Conservation (phyloP, 148 eudicot species). For the Rhododendron mucronatum region DNA sequence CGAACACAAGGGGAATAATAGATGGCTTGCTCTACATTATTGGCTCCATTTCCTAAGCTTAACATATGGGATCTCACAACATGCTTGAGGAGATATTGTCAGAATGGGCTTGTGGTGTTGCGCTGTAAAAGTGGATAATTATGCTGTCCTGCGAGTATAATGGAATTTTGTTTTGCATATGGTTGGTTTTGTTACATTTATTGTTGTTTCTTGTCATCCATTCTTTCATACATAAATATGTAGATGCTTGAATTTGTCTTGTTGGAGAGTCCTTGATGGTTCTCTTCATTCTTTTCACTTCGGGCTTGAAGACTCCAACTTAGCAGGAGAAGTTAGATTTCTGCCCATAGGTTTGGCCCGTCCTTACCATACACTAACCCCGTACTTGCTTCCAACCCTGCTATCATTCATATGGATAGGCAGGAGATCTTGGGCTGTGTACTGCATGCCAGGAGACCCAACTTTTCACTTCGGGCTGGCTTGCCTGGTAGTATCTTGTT, state of each 20-base stretch:
- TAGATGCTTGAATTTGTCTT: background rate
- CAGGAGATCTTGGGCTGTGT: constrained; percentile 4
- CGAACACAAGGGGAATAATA: background rate
- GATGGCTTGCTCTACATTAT: background rate
- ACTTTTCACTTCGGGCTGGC: background rate
- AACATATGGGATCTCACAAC: background rate
- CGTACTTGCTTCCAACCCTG: background rate
- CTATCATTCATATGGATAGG: background rate
- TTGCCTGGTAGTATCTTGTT: background rate
- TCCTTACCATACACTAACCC: background rate
- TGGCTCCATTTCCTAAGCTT: background rate
- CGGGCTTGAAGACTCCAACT: background rate
- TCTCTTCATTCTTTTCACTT: background rate
- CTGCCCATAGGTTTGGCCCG: too few species aligned
- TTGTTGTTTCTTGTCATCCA: background rate
- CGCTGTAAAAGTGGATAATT: background rate
- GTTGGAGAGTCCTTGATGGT: background rate
- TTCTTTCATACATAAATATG: background rate
- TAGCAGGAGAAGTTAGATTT: background rate
- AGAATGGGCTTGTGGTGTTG: background rate
- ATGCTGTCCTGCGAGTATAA: background rate
- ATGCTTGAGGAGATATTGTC: background rate
- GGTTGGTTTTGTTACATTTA: background rate
- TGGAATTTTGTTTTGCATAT: background rate
- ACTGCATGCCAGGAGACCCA: background rate